These are phyloP conservation scores for Lentinula sp. DNA, from an alignment of 768 basidiomycete species.

Conservation along the genomic window DNA sequence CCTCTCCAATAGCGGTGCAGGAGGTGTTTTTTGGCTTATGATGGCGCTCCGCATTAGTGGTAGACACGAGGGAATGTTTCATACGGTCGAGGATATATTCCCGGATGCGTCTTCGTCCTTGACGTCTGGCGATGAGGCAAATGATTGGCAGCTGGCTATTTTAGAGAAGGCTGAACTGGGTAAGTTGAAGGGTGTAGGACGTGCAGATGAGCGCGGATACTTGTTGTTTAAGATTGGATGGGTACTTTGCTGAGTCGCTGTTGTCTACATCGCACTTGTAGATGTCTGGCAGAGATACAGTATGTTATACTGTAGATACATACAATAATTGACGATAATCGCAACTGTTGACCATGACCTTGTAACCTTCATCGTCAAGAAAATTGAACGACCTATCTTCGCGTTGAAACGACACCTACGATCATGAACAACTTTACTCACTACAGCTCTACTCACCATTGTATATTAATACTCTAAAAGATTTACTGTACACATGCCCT, in stretches of 20 bases:
- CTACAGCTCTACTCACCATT: too few relatives aligned
- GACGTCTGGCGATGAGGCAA: not conserved
- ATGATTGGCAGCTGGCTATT: constrained; percentile 34
- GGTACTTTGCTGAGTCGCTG: constrained; percentile 18
- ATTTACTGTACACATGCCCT: too few relatives aligned
- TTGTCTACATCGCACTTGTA: not conserved
- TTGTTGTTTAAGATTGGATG: constrained; percentile 70
- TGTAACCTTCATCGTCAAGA: too few relatives aligned
- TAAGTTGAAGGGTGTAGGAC: constrained; percentile 49
- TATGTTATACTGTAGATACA: too few relatives aligned
- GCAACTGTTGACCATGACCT: too few relatives aligned
- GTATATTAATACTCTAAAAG: too few relatives aligned
- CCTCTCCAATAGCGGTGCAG: constrained; percentile 6
- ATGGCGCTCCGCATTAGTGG: constrained; percentile 63
- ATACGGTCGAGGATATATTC: constrained; percentile 55
- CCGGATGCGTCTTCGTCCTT: constrained; percentile 12
- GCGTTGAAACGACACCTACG: too few relatives aligned
- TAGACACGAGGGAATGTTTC: constrained; percentile 52
- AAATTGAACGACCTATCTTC: too few relatives aligned
- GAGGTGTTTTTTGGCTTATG: constrained; percentile 67
- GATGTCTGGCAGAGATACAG: not conserved
- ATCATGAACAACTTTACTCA: too few relatives aligned
- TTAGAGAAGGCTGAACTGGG: constrained; percentile 40
- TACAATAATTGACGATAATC: too few relatives aligned
- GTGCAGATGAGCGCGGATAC: constrained; percentile 69